A percentile compares a stretch with the other conserved stretches of the same genome.
These are phyloP conservation scores for Cytospora piceicola DNA, from an alignment of 2,329 filamentous ascomycete species.

Conservation along the genomic window DNA sequence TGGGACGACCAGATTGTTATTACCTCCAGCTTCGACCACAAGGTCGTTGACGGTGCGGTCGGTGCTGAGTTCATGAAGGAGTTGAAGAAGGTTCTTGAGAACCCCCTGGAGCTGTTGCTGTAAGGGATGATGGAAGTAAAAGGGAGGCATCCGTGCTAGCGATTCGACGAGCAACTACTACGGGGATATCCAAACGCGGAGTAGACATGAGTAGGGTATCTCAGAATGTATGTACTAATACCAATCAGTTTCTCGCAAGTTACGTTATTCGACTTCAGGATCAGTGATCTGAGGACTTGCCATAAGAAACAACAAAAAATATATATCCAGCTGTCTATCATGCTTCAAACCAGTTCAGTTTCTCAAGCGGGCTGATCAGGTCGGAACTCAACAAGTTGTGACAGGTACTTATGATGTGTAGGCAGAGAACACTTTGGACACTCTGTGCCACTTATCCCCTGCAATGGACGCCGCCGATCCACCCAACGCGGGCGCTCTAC, in stretches of 20 bases:
- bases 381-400: neutral
- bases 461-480: neutral
- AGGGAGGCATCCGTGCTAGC: conserved; percentile 42
- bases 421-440: neutral
- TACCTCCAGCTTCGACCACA: conserved; percentile 97
- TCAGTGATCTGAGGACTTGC: conserved; percentile 6
- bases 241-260: conserved; percentile 23
- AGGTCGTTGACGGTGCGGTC: conserved; percentile 94
- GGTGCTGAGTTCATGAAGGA: conserved; percentile 96
- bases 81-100: conserved; percentile 97
- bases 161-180: conserved; percentile 38
- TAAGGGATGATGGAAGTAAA: conserved; percentile 56
- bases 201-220: conserved; percentile 20
- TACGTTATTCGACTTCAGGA: neutral
- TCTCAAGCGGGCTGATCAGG: neutral
- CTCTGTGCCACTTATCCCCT: neutral
- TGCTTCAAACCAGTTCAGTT: neutral
- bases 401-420: neutral
- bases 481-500: too few species aligned
- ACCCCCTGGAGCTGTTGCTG: conserved; percentile 91
- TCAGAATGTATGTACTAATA: conserved; percentile 31
- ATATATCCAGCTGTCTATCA: neutral
- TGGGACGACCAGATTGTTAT: conserved; percentile 98
- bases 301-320: conserved; percentile 4
- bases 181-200: conserved; percentile 38